Conservation (phyloP, 805 yeast species). For the Barnettozyma botsteinii region DNA sequence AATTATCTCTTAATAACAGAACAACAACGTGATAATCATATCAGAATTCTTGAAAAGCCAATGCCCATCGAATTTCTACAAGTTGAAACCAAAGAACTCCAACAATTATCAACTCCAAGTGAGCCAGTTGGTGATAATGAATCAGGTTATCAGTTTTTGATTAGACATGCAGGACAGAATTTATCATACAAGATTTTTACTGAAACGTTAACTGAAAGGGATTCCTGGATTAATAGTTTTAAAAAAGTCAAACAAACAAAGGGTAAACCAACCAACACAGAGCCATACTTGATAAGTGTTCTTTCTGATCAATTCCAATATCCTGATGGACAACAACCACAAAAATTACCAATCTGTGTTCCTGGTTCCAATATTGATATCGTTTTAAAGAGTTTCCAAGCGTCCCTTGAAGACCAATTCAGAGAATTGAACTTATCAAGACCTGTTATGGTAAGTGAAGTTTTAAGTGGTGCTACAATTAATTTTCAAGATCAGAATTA, state of each 20-base stretch:
- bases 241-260: conserved; percentile 40
- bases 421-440: conserved; percentile 25
- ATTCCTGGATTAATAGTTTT: conserved; percentile 51
- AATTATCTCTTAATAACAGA: conserved; percentile 66
- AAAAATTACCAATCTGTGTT: conserved; percentile 47
- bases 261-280: conserved; percentile 35
- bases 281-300: conserved; percentile 48
- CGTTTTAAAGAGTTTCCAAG: conserved; percentile 33
- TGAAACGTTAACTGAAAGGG: conserved; percentile 43
- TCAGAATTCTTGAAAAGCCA: conserved; percentile 49
- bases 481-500: conserved; percentile 39
- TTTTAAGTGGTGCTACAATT: conserved; percentile 42
- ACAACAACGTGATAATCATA: conserved; percentile 35
- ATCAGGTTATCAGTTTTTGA: conserved; percentile 35
- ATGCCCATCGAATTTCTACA: conserved; percentile 55
- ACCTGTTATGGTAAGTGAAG: conserved; percentile 31
- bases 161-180: conserved; percentile 53
- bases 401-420: conserved; percentile 18
- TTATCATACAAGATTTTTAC: conserved; percentile 48
- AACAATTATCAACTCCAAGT: conserved; percentile 2
- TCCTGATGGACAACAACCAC: conserved; percentile 45
- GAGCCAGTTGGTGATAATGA: conserved; percentile 12
- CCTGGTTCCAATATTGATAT: conserved; percentile 46
- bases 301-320: conserved; percentile 62
- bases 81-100: conserved; percentile 39